Evolutionary conservation across 106 monocot genomes (phyloP), one percentile per base, ranked within the genome.

Genomic region (Apostasia shenzhenica): DNA sequence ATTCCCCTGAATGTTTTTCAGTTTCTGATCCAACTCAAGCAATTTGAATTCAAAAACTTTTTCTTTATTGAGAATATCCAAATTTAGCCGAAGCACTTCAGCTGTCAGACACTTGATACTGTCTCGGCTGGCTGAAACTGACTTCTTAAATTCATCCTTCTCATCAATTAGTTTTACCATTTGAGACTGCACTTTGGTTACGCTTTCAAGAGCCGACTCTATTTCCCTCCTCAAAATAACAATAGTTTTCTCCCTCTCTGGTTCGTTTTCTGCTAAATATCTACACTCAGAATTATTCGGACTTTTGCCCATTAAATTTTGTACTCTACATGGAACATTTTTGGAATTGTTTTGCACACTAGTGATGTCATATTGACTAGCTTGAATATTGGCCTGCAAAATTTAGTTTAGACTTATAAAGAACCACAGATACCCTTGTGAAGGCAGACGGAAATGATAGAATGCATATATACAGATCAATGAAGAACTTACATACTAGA

Each of bases 51-150:
- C 75, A 67, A 79, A 77, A 8, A 67, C 39, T 42, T 65, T 58
- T 77, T 91, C 94, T 69, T 83, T 88, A 67, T 72, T 55, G 64
- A 14, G 48, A n/a, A 91, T 75, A 51, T 78, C 67, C 6, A 75
- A 80, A 60, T 84, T 72, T 63, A 91, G 52, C 51, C 10, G 67
- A 64, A 66, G 44, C 47, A 88, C 70, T 83, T 95, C 81, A 57
- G 6, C 55, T 50, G 55, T 63, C 39, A 86, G 47, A 71, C 58
- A 5, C 45, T 91, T 79, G 55, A 91, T 63, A 5, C 50, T 64
- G 59, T 64, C 65, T 45, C 56, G 66, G 71, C 72, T 88, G 59
- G 74, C 75, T 4, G 73, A 66, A 75, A 82, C 81, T 59, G 67
- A 69, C 53, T 68, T 69, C 61, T 77, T 76, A 45, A 67, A 55